A percentile compares a stretch with the other conserved stretches of the same genome.
Conservation (phyloP, 345 rosid species). For the Arabidopsis thaliana region DNA sequence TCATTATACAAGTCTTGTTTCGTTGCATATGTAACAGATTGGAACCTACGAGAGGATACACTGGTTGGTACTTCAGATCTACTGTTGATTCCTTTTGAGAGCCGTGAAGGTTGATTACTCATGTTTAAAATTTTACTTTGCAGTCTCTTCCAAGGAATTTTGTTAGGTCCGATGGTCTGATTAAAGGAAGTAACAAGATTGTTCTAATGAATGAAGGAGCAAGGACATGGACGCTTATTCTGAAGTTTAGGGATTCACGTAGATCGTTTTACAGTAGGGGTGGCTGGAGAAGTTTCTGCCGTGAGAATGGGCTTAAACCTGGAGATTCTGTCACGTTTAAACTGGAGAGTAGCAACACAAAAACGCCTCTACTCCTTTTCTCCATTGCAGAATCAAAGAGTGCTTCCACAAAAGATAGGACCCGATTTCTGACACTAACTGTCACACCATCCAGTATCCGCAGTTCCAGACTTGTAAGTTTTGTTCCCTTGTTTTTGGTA, state of each 20-base stretch:
- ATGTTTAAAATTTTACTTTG: not conserved
- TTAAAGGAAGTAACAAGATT: not conserved
- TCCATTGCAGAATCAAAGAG: not conserved
- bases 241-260: not conserved
- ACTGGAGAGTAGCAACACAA: not conserved
- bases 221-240: not conserved
- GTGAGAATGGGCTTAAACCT: not conserved
- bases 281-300: conserved; percentile 33
- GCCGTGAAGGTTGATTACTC: not conserved
- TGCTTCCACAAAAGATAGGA: not conserved
- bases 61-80: conserved; percentile 10
- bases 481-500: not conserved
- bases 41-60: not conserved
- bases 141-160: not conserved
- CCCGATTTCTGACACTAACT: conserved; percentile 10
- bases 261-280: not conserved
- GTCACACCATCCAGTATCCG: not conserved
- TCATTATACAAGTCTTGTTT: conserved; percentile 9
- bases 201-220: not conserved
- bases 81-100: not conserved
- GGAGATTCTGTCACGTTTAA: conserved; percentile 8
- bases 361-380: not conserved
- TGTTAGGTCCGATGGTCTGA: not conserved
- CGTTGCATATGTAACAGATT: not conserved
- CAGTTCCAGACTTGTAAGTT: not conserved